These are phyloP conservation scores for Paraphysoderma sedebokerense DNA, from an alignment of 371 early-diverging fungal genomes.

Conservation along the genomic window DNA sequence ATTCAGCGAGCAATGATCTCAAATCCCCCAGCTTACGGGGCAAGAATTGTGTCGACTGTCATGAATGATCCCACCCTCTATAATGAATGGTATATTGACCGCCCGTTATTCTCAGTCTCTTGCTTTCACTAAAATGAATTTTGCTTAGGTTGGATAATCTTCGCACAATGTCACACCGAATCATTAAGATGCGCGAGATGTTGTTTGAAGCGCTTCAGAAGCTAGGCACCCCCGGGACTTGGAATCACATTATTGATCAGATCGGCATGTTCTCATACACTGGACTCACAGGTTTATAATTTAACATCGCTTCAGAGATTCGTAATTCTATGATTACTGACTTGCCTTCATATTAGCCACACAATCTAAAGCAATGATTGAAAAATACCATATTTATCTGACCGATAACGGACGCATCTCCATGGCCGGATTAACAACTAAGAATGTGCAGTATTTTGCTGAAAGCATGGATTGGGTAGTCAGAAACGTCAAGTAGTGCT, in stretches of 20 bases:
- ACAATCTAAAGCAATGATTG: constrained; percentile 56
- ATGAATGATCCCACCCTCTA: constrained; percentile 59
- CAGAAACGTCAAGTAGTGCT: neutral
- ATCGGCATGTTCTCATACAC: constrained; percentile 97
- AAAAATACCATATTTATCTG: constrained; percentile 80
- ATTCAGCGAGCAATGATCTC: constrained; percentile 69
- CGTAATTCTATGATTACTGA: neutral
- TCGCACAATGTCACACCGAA: constrained; percentile 70
- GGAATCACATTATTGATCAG: constrained; percentile 86
- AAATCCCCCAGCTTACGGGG: constrained; percentile 78
- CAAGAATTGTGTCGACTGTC: constrained; percentile 67
- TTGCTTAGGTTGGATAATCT: constrained; percentile 34
- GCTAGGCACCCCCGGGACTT: constrained; percentile 73
- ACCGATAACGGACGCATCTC: constrained; percentile 87
- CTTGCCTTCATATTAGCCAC: constrained; percentile 1
- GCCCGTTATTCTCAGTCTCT: neutral
- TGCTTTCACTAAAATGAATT: neutral
- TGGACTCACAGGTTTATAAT: constrained; percentile 40
- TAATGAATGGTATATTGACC: constrained; percentile 50
- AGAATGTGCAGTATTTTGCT: constrained; percentile 76
- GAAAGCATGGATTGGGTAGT: neutral
- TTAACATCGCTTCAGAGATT: neutral
- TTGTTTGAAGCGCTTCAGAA: constrained; percentile 40
- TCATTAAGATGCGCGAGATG: constrained; percentile 63
- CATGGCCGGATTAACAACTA: constrained; percentile 76